Percentiles rank a stretch among this genome's conserved stretches.
Conservation (phyloP, 371 early-diverging fungal genomes). For the Apophysomyces trapeziformis region DNA sequence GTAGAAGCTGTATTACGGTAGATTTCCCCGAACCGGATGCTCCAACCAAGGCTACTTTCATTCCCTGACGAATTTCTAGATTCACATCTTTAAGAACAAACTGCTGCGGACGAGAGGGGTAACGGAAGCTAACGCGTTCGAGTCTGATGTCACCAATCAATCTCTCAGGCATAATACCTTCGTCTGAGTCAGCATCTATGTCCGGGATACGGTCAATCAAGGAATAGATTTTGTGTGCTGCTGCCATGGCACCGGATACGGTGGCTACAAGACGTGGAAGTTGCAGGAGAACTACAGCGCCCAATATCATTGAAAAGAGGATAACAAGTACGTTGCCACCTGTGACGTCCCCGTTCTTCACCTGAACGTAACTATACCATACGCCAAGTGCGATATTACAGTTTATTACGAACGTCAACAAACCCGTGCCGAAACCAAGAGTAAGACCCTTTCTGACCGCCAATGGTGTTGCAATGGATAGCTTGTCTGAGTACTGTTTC, state of each 20-base stretch:
- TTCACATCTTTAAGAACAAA: conserved; percentile 66
- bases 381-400: conserved; percentile 62
- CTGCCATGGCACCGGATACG: conserved; percentile 62
- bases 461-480: conserved; percentile 37
- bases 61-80: conserved; percentile 63
- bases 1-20: conserved; percentile 64
- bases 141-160: conserved; percentile 50
- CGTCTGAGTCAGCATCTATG: conserved; percentile 57
- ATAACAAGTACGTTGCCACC: conserved; percentile 57
- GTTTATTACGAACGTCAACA: conserved; percentile 57
- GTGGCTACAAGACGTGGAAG: conserved; percentile 57
- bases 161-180: conserved; percentile 39
- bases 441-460: conserved; percentile 37
- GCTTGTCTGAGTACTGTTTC: conserved; percentile 46
- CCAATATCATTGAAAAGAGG: conserved; percentile 61
- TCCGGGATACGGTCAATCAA: conserved; percentile 70
- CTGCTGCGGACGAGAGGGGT: conserved; percentile 75
- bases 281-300: conserved; percentile 16
- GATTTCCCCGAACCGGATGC: conserved; percentile 72
- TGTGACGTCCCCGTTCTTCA: conserved; percentile 39
- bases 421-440: conserved; percentile 45
- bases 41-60: conserved; percentile 72
- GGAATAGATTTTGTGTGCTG: conserved; percentile 65
- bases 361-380: conserved; percentile 58
- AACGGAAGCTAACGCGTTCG: conserved; percentile 67